Conservation (phyloP, 257 asterid species). For the Ligustrum vulgare region DNA sequence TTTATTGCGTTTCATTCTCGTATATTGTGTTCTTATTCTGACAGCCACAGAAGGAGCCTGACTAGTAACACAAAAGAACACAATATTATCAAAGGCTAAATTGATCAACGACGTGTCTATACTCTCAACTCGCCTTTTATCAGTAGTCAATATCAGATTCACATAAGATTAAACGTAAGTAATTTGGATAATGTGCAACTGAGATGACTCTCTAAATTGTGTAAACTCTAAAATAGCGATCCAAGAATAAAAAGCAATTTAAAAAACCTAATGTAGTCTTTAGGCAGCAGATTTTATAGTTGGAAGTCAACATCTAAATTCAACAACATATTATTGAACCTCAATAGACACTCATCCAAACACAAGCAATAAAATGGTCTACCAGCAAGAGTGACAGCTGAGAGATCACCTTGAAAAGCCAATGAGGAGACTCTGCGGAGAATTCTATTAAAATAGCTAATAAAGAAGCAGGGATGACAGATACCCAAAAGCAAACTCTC, state of each 20-base stretch:
- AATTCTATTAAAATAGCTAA: conserved; percentile 76
- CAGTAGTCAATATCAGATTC: neutral
- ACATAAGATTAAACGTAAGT: neutral
- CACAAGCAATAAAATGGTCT: neutral
- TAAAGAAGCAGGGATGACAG: conserved; percentile 79
- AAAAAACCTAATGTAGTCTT: neutral
- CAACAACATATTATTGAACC: neutral
- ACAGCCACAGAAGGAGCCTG: neutral
- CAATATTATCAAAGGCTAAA: neutral
- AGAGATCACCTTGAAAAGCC: conserved; percentile 82
- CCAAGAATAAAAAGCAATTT: neutral
- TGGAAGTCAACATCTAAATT: neutral
- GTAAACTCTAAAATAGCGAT: neutral
- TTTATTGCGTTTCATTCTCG: neutral
- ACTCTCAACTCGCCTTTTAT: neutral
- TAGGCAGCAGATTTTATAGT: neutral
- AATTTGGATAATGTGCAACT: neutral
- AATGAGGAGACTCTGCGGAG: conserved; percentile 87
- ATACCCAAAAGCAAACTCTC: conserved; percentile 95
- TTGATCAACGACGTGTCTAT: neutral
- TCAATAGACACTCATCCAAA: neutral
- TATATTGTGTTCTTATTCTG: neutral
- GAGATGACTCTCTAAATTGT: neutral
- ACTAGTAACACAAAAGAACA: neutral
- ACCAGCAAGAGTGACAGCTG: conserved; percentile 13